Evolutionary conservation across 768 basidiomycete genomes (phyloP).

Genomic region (Phanerochaete carnosa): DNA sequence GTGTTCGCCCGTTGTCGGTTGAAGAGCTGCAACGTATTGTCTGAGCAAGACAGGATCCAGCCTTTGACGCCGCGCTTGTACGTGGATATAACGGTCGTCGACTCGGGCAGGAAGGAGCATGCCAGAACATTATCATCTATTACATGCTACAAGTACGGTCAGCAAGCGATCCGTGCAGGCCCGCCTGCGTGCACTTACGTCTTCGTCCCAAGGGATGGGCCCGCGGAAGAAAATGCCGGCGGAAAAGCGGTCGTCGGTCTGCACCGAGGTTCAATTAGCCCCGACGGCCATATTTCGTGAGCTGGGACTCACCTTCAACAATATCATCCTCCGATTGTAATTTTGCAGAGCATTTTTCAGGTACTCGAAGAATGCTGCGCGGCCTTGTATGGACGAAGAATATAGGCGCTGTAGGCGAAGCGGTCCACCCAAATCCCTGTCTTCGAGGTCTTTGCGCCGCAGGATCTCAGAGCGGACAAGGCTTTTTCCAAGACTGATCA

Average conservation of each 20-base stretch:
- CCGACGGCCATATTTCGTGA: neutral
- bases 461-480: constrained; percentile 60
- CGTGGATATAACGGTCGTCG: constrained; percentile 43
- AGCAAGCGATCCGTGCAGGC: neutral
- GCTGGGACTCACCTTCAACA: constrained; percentile 45
- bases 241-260: constrained; percentile 63
- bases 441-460: constrained; percentile 45
- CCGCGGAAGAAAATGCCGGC: constrained; percentile 65
- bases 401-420: constrained; percentile 60
- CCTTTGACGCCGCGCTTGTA: constrained; percentile 50
- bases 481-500: constrained; percentile 26
- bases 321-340: constrained; percentile 54
- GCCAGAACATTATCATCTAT: constrained; percentile 59
- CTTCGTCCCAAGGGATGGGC: constrained; percentile 42
- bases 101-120: constrained; percentile 57
- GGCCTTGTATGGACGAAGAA: constrained; percentile 49
- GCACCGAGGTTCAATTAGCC: neutral
- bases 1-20: constrained; percentile 49
- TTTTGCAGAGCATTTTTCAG: constrained; percentile 52
- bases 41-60: constrained; percentile 54
- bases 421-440: constrained; percentile 47
- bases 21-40: constrained; percentile 57
- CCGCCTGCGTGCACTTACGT: constrained; percentile 13
- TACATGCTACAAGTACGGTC: constrained; percentile 49
- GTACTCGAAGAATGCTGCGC: constrained; percentile 60